Base-by-base conservation (phyloP, 441 rosid species). In the Viola pubescens region DNA sequence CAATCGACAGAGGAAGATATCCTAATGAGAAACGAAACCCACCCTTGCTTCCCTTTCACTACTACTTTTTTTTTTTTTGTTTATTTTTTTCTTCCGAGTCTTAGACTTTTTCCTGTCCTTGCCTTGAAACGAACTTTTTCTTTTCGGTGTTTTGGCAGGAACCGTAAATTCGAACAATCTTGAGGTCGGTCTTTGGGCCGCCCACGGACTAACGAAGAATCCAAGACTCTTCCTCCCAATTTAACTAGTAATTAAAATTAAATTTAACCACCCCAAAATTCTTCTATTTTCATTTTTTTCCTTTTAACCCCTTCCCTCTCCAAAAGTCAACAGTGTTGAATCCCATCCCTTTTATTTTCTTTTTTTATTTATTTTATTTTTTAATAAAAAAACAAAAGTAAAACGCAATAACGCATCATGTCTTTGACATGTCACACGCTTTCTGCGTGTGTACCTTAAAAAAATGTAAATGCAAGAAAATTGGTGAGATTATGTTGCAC, bases 181-280 rank as follows among this genome's bases (percentile, higher is more conserved):
- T 19, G 5, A 51, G 58, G 49, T 42, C 39, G 55, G 43, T 61
- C 16, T 65, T 38, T 58, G 4, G 56, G 61, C 74, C 81, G 79
- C 56, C 81, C 73, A 62, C 54, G 64, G 68, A 73, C 68, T 59
- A 41, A 68, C 70, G 86, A 84, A 81, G 87, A 79, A 84, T 82
- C 87, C 87, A 68, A 81, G 76, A 77, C 76, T 52, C 69, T 78
- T 78, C 73, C 40, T 42, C 37, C 37, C 51, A 12, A 34, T 13
- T 13, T 50, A 16, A 14, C 49, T 8, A 6, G 13, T 54, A 11
- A 47, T 1, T 26, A 26, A 26, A 26, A 26, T 26, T 26, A 26
- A 47, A 34, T 43, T 46, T 39, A 40, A 43, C 7, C n/a, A n/a
- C 7, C 10, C 46, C 46, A 43, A 43, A 43, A 43, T 43, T 43